These are phyloP conservation scores for Aspergillus neoniger DNA, from an alignment of 2,329 filamentous ascomycete species.

Conservation along the genomic window DNA sequence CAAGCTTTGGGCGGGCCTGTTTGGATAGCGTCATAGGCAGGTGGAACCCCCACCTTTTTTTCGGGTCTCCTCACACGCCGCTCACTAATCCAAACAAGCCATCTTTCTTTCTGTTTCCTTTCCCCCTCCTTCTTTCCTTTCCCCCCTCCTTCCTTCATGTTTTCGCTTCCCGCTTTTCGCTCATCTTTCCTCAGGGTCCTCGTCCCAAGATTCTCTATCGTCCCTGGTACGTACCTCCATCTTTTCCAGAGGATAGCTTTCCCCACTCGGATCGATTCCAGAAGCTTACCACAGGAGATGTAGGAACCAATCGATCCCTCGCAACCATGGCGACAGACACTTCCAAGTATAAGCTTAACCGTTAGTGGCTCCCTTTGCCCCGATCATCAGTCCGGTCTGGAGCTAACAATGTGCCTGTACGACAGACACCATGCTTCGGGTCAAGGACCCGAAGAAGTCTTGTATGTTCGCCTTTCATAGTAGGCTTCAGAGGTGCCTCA, in stretches of 20 bases:
- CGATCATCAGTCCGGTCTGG: neutral
- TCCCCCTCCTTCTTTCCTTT: conserved; percentile 11
- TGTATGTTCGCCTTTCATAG: conserved; percentile 47
- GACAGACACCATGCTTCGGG: conserved; percentile 70
- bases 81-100: conserved; percentile 14
- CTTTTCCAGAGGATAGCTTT: conserved; percentile 3
- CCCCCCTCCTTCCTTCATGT: conserved; percentile 23
- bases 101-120: conserved; percentile 15
- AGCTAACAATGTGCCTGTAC: conserved; percentile 21
- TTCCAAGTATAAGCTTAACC: conserved; percentile 66
- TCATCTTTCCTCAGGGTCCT: conserved; percentile 28
- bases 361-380: conserved; percentile 44
- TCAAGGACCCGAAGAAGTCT: conserved; percentile 88
- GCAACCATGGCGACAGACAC: conserved; percentile 60
- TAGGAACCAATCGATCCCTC: conserved; percentile 33
- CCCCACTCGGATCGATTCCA: conserved; percentile 9
- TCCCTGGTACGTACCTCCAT: conserved; percentile 19
- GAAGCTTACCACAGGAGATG: conserved; percentile 5
- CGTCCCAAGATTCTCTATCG: conserved; percentile 23
- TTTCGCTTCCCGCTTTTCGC: conserved; percentile 19
- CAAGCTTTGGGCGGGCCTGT: neutral
- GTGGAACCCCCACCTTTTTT: conserved; percentile 16
- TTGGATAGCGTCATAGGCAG: conserved; percentile 23
- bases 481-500: neutral
- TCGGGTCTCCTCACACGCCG: conserved; percentile 18